These are phyloP conservation scores for Alternaria burnsii DNA, from an alignment of 2,329 filamentous ascomycete species.

Conservation along the genomic window DNA sequence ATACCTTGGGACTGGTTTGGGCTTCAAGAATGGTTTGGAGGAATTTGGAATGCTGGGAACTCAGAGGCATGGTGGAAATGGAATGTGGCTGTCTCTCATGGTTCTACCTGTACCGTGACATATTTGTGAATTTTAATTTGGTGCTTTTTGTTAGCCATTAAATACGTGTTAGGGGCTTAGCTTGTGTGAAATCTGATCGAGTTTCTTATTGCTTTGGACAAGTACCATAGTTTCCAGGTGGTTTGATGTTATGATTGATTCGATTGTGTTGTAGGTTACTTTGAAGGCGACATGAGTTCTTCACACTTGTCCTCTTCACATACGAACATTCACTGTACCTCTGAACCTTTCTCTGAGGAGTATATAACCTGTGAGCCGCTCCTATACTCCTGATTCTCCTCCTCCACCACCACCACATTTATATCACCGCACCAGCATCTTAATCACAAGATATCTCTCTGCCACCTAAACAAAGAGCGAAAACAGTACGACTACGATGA, in stretches of 20 bases:
- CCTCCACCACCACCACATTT: background rate
- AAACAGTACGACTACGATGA: background rate
- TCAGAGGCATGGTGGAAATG: too few species aligned
- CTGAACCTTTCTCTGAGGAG: background rate
- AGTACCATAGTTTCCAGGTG: background rate
- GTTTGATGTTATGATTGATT: background rate
- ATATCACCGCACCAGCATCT: background rate
- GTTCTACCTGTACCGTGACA: too few species aligned
- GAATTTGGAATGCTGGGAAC: too few species aligned
- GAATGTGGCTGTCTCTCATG: too few species aligned
- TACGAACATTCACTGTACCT: background rate
- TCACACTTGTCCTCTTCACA: background rate
- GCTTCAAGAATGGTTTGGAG: too few species aligned
- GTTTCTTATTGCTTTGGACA: fast-evolving
- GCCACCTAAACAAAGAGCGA: background rate
- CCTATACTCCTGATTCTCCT: background rate
- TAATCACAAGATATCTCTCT: background rate
- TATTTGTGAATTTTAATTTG: fast-evolving
- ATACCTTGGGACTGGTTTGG: fast-evolving
- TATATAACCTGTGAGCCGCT: background rate
- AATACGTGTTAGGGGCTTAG: background rate
- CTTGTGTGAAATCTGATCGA: background rate
- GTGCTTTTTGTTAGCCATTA: too few species aligned
- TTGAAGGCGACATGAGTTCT: background rate
- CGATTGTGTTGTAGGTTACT: background rate